Conservation (phyloP, 2,329 filamentous ascomycete species). For the Didymella segeticola region DNA sequence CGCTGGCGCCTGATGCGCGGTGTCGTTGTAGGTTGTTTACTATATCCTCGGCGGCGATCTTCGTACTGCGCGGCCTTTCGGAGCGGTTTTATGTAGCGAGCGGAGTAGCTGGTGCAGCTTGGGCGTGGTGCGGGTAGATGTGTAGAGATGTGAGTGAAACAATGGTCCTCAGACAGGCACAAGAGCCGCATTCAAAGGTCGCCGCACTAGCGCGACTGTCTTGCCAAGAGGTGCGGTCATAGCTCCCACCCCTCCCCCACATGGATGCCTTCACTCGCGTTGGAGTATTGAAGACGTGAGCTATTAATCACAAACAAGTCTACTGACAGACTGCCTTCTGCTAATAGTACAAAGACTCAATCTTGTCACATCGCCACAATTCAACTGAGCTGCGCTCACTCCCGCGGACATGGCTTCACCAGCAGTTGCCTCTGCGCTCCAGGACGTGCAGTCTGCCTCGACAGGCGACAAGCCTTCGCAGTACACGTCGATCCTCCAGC, state of each 20-base stretch:
- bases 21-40: not conserved
- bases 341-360: not conserved
- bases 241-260: slow-evolving; percentile 19
- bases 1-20: slow-evolving; percentile 11
- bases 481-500: slow-evolving; percentile 65
- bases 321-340: not conserved
- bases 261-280: too few species aligned
- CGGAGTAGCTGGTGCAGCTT: not conserved
- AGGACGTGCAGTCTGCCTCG: slow-evolving; percentile 57
- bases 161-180: not conserved
- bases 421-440: slow-evolving; percentile 57
- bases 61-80: not conserved
- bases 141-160: not conserved
- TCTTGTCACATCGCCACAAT: not conserved
- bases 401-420: slow-evolving; percentile 56
- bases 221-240: slow-evolving; percentile 13
- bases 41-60: not conserved
- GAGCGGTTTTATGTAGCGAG: not conserved
- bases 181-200: slow-evolving; percentile 13
- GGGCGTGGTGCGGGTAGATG: not conserved
- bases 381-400: slow-evolving; percentile 8
- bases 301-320: too few species aligned
- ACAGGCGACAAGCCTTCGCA: slow-evolving; percentile 59
- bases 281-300: too few species aligned
- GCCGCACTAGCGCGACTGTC: slow-evolving; percentile 7